Base-by-base conservation (phyloP, 306 rosid genomes). In the Mimosa bimucronata region DNA sequence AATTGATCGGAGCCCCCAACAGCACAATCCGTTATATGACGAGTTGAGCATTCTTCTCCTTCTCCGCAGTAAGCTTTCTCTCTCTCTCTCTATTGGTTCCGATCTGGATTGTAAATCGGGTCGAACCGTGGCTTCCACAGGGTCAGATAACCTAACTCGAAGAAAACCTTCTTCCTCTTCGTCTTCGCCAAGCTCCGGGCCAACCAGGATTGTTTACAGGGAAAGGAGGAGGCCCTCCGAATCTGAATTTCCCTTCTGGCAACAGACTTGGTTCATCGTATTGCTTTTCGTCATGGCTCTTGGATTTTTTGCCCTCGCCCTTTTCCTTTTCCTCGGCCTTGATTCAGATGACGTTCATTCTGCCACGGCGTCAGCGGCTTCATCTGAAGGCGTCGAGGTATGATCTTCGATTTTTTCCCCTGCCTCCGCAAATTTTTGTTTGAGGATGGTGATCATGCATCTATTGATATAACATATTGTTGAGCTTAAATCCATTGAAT, bases 41-140 rank as follows among this genome's bases (percentile, higher is more conserved):
- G 34, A 25, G 46, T 7, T 45, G 28, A 68, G 57, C 73, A 3
- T 57, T n/a, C 66, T 58, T 1, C 34, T 21, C 58, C 26, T 57
- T 19, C 6, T 42, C 15, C 21, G 50, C 23, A 13, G 50, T 34
- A 21, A 34, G 52, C 50, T 55, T 53, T n/a, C 28, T 23, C 9
- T 38, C 9, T 29, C 19, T 29, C 57, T 52, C n/a, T n/a, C n/a
- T n/a, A n/a, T n/a, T n/a, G n/a, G 44, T 26, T 65, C 41, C 77
- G 80, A 72, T 81, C 81, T 46, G 77, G 85, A 70, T 75, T 80
- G 61, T 81, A 66, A 64, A 28, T 64, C 87, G 83, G 67, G 75
- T 83, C 89, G 82, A 84, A 92, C 88, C 94, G 99, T 96, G 98
- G 99, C 98, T 90, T 87, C 99, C 85, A 85, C 97, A 72, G 97